Evolutionary conservation across 441 rosid species (phyloP), one percentile per base, ranked within the genome.

Genomic region (Cnidoscolus chayamansa): DNA sequence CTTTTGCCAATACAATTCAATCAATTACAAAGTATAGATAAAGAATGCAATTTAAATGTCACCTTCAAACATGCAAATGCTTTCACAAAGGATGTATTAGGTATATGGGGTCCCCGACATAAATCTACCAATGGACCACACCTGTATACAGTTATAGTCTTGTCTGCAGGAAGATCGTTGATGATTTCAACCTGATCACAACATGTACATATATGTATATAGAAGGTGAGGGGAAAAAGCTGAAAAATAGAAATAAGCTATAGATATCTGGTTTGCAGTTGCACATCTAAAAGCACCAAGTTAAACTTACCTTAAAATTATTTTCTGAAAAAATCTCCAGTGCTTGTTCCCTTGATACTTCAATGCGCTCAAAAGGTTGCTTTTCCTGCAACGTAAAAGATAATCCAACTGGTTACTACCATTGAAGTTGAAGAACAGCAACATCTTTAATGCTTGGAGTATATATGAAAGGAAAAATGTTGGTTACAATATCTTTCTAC

Each of bases 81-180:
- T 86, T 96, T 93, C 59, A 86, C 98, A 78, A 90, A 91, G 31
- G 99, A 91, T 65, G 99, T 93, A 74, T 87, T 91, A 43, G 99
- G 99, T 82, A 96, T 96, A 82, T 96, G 99, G 66, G 99, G 99
- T 60, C 99, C 98, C 77, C 98, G 99, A 77, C 99, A 94, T 73
- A 94, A 80, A 83, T 94, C 99, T 53, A 92, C 93, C 85, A 93
- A 79, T 56, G 97, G 97, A 20, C 99, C 99, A 68, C 98, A 96
- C 83, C 99, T 85, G 79, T 93, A 96, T 51, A 96, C 97, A 7
- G 98, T 93, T 77, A 93, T 91, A 70, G 97, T 91, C 78, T 91
- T 87, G 83, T 91, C 97, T 1, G 80, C 89, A 71, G 97, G 93
- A 79, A 96, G 89, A 55, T 84, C 97, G 3, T 79, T 87, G 81